These are phyloP conservation scores for Dactylellina leptospora DNA, from an alignment of 2,329 filamentous ascomycete genomes.

Conservation along the genomic window DNA sequence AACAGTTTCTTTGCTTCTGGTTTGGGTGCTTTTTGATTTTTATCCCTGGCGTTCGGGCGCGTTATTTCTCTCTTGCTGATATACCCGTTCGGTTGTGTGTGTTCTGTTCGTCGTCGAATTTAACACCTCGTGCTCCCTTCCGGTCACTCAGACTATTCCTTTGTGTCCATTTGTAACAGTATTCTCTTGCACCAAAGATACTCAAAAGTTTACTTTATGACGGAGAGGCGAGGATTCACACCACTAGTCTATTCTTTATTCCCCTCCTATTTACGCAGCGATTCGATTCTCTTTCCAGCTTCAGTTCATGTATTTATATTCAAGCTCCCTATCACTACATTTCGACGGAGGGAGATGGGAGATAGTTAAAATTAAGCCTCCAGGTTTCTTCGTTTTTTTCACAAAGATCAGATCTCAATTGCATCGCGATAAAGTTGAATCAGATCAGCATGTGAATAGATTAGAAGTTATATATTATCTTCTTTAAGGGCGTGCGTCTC, in stretches of 20 bases:
- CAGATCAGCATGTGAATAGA: too few species aligned
- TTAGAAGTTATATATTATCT: too few species aligned
- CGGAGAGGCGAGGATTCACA: neutral
- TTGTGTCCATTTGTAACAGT: constrained; percentile 10
- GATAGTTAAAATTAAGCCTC: too few species aligned
- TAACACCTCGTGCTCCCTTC: neutral
- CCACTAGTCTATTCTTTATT: neutral
- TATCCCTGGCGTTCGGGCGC: constrained; percentile 35
- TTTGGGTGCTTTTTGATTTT: neutral
- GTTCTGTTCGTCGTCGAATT: neutral
- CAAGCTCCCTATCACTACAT: too few species aligned
- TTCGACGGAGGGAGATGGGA: too few species aligned
- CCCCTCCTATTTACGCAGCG: neutral
- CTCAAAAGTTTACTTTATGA: constrained; percentile 22
- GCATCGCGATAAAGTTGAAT: too few species aligned
- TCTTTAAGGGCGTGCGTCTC: too few species aligned
- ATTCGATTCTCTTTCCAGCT: neutral
- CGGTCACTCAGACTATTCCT: neutral
- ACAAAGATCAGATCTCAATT: too few species aligned
- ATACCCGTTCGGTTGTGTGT: constrained; percentile 47
- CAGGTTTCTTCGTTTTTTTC: too few species aligned
- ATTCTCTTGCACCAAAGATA: constrained; percentile 6
- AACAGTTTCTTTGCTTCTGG: neutral
- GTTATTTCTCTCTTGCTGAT: constrained; percentile 27
- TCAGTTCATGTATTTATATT: constrained; percentile 49